Percentiles rank a stretch among this genome's conserved stretches.
These are phyloP conservation scores for Phialocephala sp. DNA, from an alignment of 2,329 filamentous ascomycete species.

Conservation along the genomic window DNA sequence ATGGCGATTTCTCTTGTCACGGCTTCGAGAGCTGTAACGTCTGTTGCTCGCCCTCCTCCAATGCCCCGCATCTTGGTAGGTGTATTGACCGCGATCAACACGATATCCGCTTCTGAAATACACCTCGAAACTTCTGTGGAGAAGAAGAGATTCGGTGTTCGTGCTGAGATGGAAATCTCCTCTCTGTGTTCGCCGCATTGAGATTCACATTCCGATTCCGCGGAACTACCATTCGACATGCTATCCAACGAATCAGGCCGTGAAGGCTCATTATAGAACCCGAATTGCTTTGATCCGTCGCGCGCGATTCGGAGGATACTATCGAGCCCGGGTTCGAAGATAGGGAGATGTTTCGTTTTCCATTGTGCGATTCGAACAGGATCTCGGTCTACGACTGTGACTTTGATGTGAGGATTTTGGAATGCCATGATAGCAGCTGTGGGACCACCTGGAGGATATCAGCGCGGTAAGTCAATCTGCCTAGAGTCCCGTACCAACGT, in stretches of 20 bases:
- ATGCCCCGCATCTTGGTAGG: slow-evolving; percentile 75
- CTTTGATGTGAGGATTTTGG: slow-evolving; percentile 71
- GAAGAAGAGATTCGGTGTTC: slow-evolving; percentile 73
- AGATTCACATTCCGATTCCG: slow-evolving; percentile 43
- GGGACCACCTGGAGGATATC: slow-evolving; percentile 61
- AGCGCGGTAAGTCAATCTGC: not conserved
- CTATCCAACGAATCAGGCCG: slow-evolving; percentile 41
- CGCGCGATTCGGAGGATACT: slow-evolving; percentile 71
- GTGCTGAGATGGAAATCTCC: slow-evolving; percentile 47
- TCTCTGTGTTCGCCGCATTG: slow-evolving; percentile 38
- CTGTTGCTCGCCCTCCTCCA: slow-evolving; percentile 73
- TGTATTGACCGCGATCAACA: slow-evolving; percentile 80
- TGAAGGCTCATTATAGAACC: slow-evolving; percentile 47
- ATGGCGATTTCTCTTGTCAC: slow-evolving; percentile 71
- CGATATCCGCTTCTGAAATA: slow-evolving; percentile 72
- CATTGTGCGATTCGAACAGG: slow-evolving; percentile 69
- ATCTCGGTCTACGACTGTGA: slow-evolving; percentile 78
- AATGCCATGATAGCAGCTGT: slow-evolving; percentile 77
- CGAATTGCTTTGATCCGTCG: slow-evolving; percentile 57
- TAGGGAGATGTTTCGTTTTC: slow-evolving; percentile 75
- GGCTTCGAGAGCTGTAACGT: slow-evolving; percentile 74
- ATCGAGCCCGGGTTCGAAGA: slow-evolving; percentile 75
- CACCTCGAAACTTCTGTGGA: slow-evolving; percentile 67
- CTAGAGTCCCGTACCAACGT: slow-evolving; percentile 65
- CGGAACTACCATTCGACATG: slow-evolving; percentile 42